Base-by-base conservation (phyloP, 176 grass and related monocot species). In the Aechmea fasciata region DNA sequence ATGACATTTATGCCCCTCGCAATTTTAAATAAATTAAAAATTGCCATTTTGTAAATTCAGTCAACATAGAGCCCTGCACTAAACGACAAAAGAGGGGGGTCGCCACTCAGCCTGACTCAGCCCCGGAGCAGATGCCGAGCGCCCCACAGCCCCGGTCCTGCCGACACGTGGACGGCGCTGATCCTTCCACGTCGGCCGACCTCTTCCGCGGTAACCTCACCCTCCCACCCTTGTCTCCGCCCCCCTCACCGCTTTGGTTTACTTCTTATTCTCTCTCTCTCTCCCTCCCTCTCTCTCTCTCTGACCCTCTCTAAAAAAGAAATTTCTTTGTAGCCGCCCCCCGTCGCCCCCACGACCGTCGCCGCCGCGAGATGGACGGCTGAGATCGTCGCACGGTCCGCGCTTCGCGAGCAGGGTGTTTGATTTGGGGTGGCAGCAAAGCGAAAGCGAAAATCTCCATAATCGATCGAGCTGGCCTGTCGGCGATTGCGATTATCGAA, bases 241-340 rank as follows among this genome's bases (percentile, higher is more conserved):
- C n/a, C n/a, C 50, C 17, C 18, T 26, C 15, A 13, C 29, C 51
- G 15, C 50, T 68, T 64, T 64, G 24, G 33, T 73, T 50, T n/a
- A 64, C 59, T 50, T 64, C 48, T 63, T 50, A 20, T 29, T 50
- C 33, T 50, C 33, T 63, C 17, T 25, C 18, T 50, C 33, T 62
- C n/a, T n/a, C 15, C 48, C 2, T 57, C 2, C 50, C 11, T 73
- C 33, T 50, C 33, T 50, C 33, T 63, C 17, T 25, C 18, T 50
- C 33, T 62, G 29, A 62, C 55, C 22, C 22, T 57, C 23, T 55
- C 9, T 23, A 23, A 23, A 11, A 23, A 23, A 11, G 33, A 22
- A 64, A 59, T 51, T 75, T 70, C 65, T 9, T 76, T 64, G 48
- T 57, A 72, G 74, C 61, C 69, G 80, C 67, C 12, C 12, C 33